Base-by-base conservation (phyloP, 257 asterid species). In the Anisodus tanguticus region DNA sequence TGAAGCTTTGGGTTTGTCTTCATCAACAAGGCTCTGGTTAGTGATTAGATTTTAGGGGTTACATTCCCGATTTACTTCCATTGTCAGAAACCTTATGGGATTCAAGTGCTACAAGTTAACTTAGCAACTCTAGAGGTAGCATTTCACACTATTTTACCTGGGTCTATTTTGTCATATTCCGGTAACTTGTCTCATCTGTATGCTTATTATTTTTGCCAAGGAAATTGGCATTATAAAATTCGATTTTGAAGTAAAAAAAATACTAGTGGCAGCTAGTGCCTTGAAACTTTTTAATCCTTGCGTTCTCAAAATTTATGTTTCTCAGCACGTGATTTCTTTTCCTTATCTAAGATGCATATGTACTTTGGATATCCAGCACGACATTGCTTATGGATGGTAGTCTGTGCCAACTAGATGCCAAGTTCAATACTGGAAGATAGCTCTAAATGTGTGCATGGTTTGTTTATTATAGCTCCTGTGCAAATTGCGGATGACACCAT, bases 61-160 rank as follows among this genome's bases (percentile, higher is more conserved):
- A 64, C 17, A 67, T 35, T 12, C 19, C 74, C 39, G 74, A 35
- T 35, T 64, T 35, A 67, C 74, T 12, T 67, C 15, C 74, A 67
- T 67, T 13, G 8, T 67, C 19, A 67, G 74, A 67, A 67, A 67
- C 49, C 74, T 35, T 35, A 6, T 12, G 74, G 22, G 47, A 19
- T 67, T 67, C 74, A 67, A 67, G 74, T 67, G 74, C 16, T 35
- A 13, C 74, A 43, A 67, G 49, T 67, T 64, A 9, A 64, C 45
- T 64, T 13, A 67, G 47, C 19, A 67, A 35, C 74, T 67, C 74
- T 67, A 67, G 74, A 67, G 74, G 37, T 67, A 67, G 74, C 74
- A 35, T 67, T 67, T 67, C 47, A 67, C 49, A n/a, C 74, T 35
- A 67, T 67, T 67, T n/a, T 67, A 35, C 49, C 74, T 35, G 49